Base-by-base conservation (phyloP, 2,329 filamentous ascomycete species). In the Tolypocladium nubicola region DNA sequence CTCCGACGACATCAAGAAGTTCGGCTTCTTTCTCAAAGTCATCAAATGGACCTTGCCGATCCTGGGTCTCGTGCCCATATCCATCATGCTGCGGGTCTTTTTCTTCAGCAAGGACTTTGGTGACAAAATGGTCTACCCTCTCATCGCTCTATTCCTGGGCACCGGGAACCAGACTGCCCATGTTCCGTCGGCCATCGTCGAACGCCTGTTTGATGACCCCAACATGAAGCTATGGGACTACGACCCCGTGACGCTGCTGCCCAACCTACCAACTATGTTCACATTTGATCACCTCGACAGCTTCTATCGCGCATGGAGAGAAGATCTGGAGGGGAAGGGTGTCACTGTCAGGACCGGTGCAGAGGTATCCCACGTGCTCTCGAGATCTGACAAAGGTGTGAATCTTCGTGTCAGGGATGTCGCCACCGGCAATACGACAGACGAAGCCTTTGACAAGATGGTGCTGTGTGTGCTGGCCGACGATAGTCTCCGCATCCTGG, bases 161-260 rank as follows among this genome's bases (percentile, higher is more conserved):
- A 90, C 87, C 0, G 86, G 87, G 1, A 90, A 90, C 62, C 85
- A 88, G 63, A 87, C 87, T 0, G 82, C 86, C 0, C 83, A 89
- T 61, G 86, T 90, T 0, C 83, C 87, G 0, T 81, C 79, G 47
- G 85, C 86, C 30, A 84, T 90, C 39, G 74, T 90, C 5, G 81
- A 85, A 65, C 71, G 81, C 5, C 68, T 86, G 0, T 84, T 83
- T 54, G 73, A 82, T 58, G 79, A 82, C 57, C 79, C 80, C 0
- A 81, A 80, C 56, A 81, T 82, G 76, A 79, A 79, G 59, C 72
- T 85, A 10, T 85, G 81, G 81, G 72, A 81, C 35, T 84, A 83
- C 61, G 80, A 84, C 54, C 64, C 74, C 0, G 75, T 80, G 52
- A 81, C 77, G 0, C 69, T 85, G 3, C 66, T 83, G 1, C 78